A percentile compares a stretch with the other conserved stretches of the same genome.
phyloP scores from a whole-genome alignment of 495 filamentous ascomycete species.

The Daldinia bambusicola region DNA sequence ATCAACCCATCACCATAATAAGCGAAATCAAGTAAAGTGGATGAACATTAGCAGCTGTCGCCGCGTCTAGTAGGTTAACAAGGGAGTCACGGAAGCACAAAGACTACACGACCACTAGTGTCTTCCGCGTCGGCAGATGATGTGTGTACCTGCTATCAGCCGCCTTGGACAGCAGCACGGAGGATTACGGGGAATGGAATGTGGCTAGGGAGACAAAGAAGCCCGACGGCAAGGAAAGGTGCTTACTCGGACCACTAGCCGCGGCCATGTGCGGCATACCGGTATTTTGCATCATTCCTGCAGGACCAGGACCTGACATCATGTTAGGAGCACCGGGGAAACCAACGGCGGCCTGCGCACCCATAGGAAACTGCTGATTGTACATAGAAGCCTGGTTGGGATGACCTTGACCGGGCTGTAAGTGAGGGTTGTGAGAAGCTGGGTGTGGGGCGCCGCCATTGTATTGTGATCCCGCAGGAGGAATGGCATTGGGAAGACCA shows the following conservation, averaged over 20 bases:
- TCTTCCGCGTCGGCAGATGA: constrained; percentile 12
- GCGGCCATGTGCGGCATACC: constrained; percentile 62
- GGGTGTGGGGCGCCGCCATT: constrained; percentile 59
- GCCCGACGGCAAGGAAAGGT: constrained; percentile 39
- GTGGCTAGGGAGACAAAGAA: constrained; percentile 37
- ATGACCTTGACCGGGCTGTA: constrained; percentile 58
- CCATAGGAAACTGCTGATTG: constrained; percentile 61
- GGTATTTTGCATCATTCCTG: constrained; percentile 65
- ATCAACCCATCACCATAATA: constrained; percentile 40
- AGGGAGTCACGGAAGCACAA: constrained; percentile 27
- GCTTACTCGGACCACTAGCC: constrained; percentile 63
- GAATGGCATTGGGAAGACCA: constrained; percentile 61
- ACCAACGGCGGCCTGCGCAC: constrained; percentile 51
- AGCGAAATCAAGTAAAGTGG: constrained; percentile 22
- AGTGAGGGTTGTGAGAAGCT: constrained; percentile 55
- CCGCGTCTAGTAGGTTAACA: constrained; percentile 12
- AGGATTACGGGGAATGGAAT: constrained; percentile 27
- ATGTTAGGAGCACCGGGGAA: constrained; percentile 58
- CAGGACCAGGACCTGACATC: constrained; percentile 60
- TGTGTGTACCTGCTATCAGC: constrained; percentile 25
- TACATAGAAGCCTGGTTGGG: constrained; percentile 54
- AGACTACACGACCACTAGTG: constrained; percentile 7
- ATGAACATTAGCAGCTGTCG: constrained; percentile 18
- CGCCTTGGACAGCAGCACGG: constrained; percentile 12
- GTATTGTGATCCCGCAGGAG: constrained; percentile 54